Base-by-base conservation (phyloP, 768 basidiomycete species). In the Lentinula raphanica region DNA sequence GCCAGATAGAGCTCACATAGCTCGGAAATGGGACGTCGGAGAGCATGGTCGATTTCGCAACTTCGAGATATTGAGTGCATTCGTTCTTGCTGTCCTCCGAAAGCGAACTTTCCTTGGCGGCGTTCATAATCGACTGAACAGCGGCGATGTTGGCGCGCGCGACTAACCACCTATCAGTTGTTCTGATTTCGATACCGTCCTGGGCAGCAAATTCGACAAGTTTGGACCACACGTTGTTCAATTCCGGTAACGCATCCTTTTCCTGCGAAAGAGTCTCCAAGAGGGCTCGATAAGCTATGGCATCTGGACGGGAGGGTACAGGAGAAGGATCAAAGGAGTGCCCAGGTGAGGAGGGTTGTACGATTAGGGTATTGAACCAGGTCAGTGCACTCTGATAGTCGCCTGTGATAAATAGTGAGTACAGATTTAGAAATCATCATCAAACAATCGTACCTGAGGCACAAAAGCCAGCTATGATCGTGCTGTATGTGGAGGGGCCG, bases 341-440 rank as follows among this genome's bases (percentile, higher is more conserved):
- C 15, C 56, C 57, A 2, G 65, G 67, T 63, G 56, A 63, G 25
- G 42, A 65, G 65, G 59, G 69, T 58, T 84, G 80, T 27, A 70
- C 67, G 46, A 88, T 70, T 29, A 93, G 75, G 48, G 82, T 79
- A 40, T 85, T 75, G 63, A 88, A 90, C 92, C 92, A 95, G 5
- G 74, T 67, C 42, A 86, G 63, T 0, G 91, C 91, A 0, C 82
- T 85, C 2, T 72, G 63, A 5, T 86, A 64, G 65, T 94, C 92
- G 12, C 81, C 40, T 42, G 1, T 42, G 8, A 15, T 42, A 6
- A 21, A 21, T 7, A 42, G 40, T 21, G 32, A 42, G n/a, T n/a
- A 21, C 9, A n/a, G 9, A 15, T 42, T 42, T 5, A 6, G 12
- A 21, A 21, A 42, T 21, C 7, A 21, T 8, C n/a, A 21, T 9